Percentiles rank a stretch among this genome's conserved stretches.
These are phyloP conservation scores for Pseudocercospora pini-densiflorae DNA, from an alignment of 2,329 filamentous ascomycete species.

Conservation along the genomic window DNA sequence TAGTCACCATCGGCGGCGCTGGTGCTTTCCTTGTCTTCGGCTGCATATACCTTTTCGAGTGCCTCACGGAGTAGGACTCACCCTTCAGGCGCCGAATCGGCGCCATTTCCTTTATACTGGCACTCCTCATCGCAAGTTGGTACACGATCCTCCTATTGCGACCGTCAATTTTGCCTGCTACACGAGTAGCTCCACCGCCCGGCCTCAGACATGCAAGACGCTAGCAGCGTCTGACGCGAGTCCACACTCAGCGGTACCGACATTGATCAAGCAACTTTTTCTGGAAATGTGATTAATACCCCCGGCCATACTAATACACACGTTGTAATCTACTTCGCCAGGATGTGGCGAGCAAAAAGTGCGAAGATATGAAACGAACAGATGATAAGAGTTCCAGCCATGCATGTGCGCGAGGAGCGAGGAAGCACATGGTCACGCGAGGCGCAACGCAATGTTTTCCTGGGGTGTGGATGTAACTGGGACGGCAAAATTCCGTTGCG, in stretches of 20 bases:
- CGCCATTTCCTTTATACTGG: background rate
- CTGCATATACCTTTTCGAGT: slow-evolving; percentile 84
- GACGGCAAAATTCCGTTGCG: background rate
- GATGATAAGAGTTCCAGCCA: slow-evolving; percentile 3
- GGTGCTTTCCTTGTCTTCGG: slow-evolving; percentile 89
- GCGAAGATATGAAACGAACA: background rate
- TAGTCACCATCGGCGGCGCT: slow-evolving; percentile 91
- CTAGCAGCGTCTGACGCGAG: background rate
- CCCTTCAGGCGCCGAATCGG: background rate
- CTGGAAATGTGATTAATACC: background rate
- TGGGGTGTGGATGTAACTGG: background rate
- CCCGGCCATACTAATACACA: background rate
- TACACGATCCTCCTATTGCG: background rate
- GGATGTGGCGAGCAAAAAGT: background rate
- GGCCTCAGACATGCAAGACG: background rate
- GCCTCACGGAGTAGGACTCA: slow-evolving; percentile 26
- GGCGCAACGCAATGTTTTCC: background rate
- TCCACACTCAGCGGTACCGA: background rate
- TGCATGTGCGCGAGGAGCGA: background rate
- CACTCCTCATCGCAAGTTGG: background rate
- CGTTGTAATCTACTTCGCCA: background rate
- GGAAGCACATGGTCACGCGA: background rate
- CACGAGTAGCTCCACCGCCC: background rate
- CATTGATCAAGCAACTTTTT: background rate
- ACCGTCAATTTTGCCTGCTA: background rate